A percentile compares a stretch with the other conserved stretches of the same genome.
Evolutionary conservation across 1,284 basidiomycete species (phyloP).

Genomic region (Ganoderma lucidum): DNA sequence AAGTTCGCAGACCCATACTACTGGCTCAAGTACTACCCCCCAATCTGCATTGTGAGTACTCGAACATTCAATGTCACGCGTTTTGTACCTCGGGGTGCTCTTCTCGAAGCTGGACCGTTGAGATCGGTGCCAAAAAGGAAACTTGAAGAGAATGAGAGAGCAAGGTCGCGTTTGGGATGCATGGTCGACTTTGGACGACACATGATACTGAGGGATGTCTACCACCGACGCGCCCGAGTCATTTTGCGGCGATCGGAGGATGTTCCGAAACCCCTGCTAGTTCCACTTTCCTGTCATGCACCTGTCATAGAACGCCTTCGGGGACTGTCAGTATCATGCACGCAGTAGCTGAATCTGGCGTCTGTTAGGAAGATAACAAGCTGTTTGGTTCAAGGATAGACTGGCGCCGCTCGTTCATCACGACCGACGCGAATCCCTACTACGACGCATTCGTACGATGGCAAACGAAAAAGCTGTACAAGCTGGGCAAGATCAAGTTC

Average conservation of each 20-base stretch:
- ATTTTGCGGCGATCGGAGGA: too few species aligned
- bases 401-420: slow-evolving; percentile 96
- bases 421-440: slow-evolving; percentile 96
- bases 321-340: background rate
- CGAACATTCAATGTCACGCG: background rate
- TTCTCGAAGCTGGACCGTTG: background rate
- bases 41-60: slow-evolving; percentile 83
- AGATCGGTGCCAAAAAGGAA: background rate
- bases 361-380: slow-evolving; percentile 77
- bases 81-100: background rate
- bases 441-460: slow-evolving; percentile 98
- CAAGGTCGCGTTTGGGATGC: background rate
- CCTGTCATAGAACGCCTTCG: background rate
- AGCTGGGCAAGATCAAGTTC: slow-evolving; percentile 93
- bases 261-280: too few species aligned
- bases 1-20: slow-evolving; percentile 94
- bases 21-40: slow-evolving; percentile 97
- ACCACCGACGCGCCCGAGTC: too few species aligned
- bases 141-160: background rate
- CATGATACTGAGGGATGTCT: too few species aligned
- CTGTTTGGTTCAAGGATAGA: slow-evolving; percentile 94
- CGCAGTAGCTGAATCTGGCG: background rate
- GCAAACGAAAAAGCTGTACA: slow-evolving; percentile 96
- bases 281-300: too few species aligned
- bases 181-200: too few species aligned